Evolutionary conservation across 208 protist genomes (phyloP).

Genomic region (Crithidia bombi): DNA sequence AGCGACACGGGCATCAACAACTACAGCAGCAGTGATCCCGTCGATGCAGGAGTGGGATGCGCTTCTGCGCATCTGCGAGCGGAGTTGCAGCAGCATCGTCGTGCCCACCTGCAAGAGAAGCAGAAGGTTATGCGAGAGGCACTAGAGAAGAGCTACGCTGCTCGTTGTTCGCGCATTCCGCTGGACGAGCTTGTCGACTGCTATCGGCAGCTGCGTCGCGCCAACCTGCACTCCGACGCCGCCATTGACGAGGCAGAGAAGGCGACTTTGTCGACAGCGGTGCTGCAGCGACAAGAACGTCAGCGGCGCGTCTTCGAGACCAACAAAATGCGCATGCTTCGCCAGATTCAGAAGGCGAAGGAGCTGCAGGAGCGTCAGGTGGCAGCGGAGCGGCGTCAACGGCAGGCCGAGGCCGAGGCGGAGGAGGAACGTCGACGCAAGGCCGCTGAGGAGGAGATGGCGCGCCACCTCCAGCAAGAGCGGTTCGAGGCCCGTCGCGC

Average conservation of each 20-base stretch:
- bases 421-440: slow-evolving; percentile 31
- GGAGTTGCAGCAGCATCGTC: slow-evolving; percentile 48
- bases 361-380: slow-evolving; percentile 45
- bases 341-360: slow-evolving; percentile 53
- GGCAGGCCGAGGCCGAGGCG: slow-evolving; percentile 60
- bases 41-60: not conserved
- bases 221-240: slow-evolving; percentile 6
- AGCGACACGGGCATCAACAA: slow-evolving; percentile 2
- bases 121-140: slow-evolving; percentile 33
- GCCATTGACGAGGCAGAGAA: slow-evolving; percentile 7
- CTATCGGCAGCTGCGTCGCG: slow-evolving; percentile 24
- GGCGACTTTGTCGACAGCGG: slow-evolving; percentile 42
- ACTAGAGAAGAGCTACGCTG: slow-evolving; percentile 60
- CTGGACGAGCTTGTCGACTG: slow-evolving; percentile 54
- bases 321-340: slow-evolving; percentile 55
- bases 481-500: slow-evolving; percentile 53
- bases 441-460: slow-evolving; percentile 40
- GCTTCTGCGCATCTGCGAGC: slow-evolving; percentile 28
- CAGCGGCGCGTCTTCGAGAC: slow-evolving; percentile 59
- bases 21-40: not conserved
- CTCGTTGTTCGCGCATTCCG: slow-evolving; percentile 47
- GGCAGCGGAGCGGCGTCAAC: slow-evolving; percentile 46
- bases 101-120: slow-evolving; percentile 30
- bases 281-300: slow-evolving; percentile 57
- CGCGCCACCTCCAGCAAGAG: slow-evolving; percentile 43